Base-by-base conservation (phyloP, 345 rosid species). In the Geranium brycei region DNA sequence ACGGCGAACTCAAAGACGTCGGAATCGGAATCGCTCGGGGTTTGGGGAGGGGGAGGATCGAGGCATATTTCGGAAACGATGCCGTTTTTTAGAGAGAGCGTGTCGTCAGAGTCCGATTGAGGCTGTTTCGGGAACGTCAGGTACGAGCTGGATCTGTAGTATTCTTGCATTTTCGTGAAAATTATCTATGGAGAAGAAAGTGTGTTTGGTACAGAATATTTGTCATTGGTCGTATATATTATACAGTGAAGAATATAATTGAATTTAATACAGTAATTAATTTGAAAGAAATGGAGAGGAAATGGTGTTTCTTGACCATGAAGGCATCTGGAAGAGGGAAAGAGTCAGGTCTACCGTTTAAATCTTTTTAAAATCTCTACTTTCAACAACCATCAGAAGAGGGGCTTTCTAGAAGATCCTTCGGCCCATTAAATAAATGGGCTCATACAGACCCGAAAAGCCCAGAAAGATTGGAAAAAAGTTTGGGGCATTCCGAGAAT, bases 401-500 rank as follows among this genome's bases (percentile, higher is more conserved):
- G 28, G 2, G 28, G 28, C 28, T 23, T 23, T 23, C 28, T 23
- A 23, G 28, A 23, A 23, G 28, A 23, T 23, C 28, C 2, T 2
- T 23, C 28, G 28, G 28, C 28, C 28, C 28, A 23, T 23, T 23
- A 23, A 23, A 23, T 23, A 23, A 1, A 23, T 23, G 28, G 28
- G 28, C 28, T 23, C n/a, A n/a, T n/a, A n/a, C 38, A 32, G 38
- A 6, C 41, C 41, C 0, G 10, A 4, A 35, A 35, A 35, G 41
- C 41, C 41, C 41, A 35, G 10, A 3, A 35, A 23, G 28, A 23
- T 2, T 23, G 2, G 4, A 4, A 4, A 35, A 35, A 35, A 35
- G n/a, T n/a, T n/a, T n/a, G 83, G 83, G 80, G 83, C 78, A 81
- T 80, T 87, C 85, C 83, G 85, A 87, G 83, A 82, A 80, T 87